Conservation (phyloP, 1,284 basidiomycete genomes). For the Ganoderma lingzhi region DNA sequence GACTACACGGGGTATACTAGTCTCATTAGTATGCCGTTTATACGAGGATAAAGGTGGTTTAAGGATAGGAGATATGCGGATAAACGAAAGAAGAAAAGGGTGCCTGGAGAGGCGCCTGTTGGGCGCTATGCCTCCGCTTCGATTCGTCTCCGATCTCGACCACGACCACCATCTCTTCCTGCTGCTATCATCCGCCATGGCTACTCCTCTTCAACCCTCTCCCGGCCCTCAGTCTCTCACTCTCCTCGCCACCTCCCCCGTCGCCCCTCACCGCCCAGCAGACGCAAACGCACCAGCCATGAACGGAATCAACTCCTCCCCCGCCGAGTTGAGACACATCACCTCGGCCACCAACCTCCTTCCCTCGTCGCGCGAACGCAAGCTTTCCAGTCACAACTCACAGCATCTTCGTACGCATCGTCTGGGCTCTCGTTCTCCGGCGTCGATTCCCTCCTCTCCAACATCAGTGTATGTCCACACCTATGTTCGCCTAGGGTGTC, state of each 20-base stretch:
- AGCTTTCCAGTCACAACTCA: conserved; percentile 50
- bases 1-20: neutral
- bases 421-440: conserved; percentile 66
- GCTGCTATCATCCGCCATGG: conserved; percentile 31
- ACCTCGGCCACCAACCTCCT: conserved; percentile 52
- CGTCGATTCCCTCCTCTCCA: conserved; percentile 77
- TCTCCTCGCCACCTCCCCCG: conserved; percentile 19
- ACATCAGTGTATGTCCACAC: conserved; percentile 71
- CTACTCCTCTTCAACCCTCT: conserved; percentile 30
- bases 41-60: neutral
- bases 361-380: conserved; percentile 48
- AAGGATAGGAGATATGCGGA: neutral
- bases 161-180: conserved; percentile 24
- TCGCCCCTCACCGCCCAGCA: conserved; percentile 20
- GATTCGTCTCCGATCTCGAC: conserved; percentile 28
- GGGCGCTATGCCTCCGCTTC: conserved; percentile 8
- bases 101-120: conserved; percentile 18
- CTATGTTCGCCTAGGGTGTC: conserved; percentile 17
- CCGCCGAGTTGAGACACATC: conserved; percentile 53
- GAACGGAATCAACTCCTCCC: conserved; percentile 36
- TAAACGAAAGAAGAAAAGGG: conserved; percentile 17
- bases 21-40: conserved; percentile 3
- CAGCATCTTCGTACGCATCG: conserved; percentile 56
- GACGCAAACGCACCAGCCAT: conserved; percentile 18
- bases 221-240: conserved; percentile 21